These are phyloP conservation scores for Rosa rugosa DNA, from an alignment of 306 rosid genomes.

Conservation along the genomic window DNA sequence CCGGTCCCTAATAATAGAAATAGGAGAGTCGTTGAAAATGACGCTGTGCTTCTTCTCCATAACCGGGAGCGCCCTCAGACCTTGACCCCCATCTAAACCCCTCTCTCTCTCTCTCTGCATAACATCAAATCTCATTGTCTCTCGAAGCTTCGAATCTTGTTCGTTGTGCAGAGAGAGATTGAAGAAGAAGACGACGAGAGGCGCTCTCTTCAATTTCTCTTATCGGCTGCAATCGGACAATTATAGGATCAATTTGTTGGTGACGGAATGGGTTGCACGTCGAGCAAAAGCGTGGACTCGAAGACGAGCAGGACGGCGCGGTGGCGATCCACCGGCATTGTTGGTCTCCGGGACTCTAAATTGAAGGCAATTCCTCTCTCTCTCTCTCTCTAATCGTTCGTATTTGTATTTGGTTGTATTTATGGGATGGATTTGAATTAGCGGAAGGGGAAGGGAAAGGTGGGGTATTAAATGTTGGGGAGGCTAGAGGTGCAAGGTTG, in stretches of 20 bases:
- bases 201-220: not conserved
- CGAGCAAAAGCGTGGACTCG: constrained; percentile 58
- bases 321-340: constrained; percentile 97
- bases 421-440: not conserved
- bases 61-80: not conserved
- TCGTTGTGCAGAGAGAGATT: constrained; percentile 6
- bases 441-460: not conserved
- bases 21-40: not conserved
- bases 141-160: not conserved
- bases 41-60: not conserved
- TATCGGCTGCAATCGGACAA: not conserved
- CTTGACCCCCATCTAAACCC: constrained; percentile 11
- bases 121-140: constrained; percentile 2
- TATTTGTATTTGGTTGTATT: not conserved
- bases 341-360: constrained; percentile 84
- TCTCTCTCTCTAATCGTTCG: not conserved
- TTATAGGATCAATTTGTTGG: constrained; percentile 8
- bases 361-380: constrained; percentile 56
- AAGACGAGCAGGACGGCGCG: constrained; percentile 63
- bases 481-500: not conserved
- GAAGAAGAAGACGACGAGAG: not conserved
- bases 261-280: constrained; percentile 60
- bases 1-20: not conserved
- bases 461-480: not conserved
- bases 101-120: constrained; percentile 22